Evolutionary conservation across 2,329 filamentous ascomycete genomes (phyloP), one percentile per base, ranked within the genome.

Genomic region (Trichoderma asperellum): DNA sequence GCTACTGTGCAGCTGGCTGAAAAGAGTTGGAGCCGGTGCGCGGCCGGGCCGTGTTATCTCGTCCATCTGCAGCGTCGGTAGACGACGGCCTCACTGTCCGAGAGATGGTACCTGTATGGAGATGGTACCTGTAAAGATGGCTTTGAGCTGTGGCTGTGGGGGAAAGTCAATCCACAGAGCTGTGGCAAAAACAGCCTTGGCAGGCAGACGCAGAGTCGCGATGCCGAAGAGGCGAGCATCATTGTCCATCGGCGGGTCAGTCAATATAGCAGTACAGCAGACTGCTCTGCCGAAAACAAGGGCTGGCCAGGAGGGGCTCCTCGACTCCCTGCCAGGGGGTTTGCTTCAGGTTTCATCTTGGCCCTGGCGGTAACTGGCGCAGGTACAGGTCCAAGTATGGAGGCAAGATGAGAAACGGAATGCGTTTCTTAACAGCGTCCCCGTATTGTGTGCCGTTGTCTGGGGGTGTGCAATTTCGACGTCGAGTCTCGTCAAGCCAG

Each of bases 241-340:
- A 69, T 69, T 40, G 59, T 58, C 53, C 67, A 69, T 63, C 52
- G 60, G 68, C 43, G 60, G 68, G 68, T 66, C 53, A 57, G 34
- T 58, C 32, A 58, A 53, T 5, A 55, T 16, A 43, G 35, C 35
- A 21, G 18, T 21, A 18, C 4, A 43, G 14, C 5, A 18, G 14
- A 43, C 37, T 40, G 40, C 40, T 43, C 40, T 43, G 40, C 40
- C 40, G 40, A n/a, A 43, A 2, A 43, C 8, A n/a, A 43, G 40
- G 40, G 18, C 40, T 16, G 4, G 43, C 40, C 59, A 35, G 40
- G 37, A 56, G 53, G 61, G 27, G 24, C 56, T 10, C n/a, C 35
- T 65, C 47, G 37, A 55, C 61, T 67, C 68, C 68, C 68, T 70
- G 68, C 68, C 68, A 70, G 68, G 68, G 68, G 68, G 63, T 63